Evolutionary conservation across 1,284 basidiomycete species (phyloP).

Genomic region (Phylloporus sp.): DNA sequence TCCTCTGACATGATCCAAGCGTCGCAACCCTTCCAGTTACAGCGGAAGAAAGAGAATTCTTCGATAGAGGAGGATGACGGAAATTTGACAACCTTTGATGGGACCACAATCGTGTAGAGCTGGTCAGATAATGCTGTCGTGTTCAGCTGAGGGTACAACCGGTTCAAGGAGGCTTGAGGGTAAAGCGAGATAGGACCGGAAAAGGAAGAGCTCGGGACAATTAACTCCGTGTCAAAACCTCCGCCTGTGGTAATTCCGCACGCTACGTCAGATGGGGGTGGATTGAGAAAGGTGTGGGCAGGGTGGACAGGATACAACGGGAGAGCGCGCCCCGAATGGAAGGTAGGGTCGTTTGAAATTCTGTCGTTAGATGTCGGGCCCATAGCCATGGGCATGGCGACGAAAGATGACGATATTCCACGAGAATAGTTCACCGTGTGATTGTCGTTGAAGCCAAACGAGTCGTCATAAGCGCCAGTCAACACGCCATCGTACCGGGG

Average conservation of each 20-base stretch:
- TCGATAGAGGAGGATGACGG: background rate
- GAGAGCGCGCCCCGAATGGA: background rate
- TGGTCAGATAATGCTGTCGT: background rate
- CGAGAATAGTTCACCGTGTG: background rate
- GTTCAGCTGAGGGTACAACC: background rate
- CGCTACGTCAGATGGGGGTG: background rate
- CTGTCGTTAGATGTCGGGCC: background rate
- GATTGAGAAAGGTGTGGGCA: background rate
- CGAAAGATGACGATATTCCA: background rate
- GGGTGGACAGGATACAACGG: background rate
- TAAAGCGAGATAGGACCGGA: background rate
- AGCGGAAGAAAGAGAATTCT: constrained; percentile 26
- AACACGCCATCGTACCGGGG: background rate
- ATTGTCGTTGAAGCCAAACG: background rate
- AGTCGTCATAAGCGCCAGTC: constrained; percentile 14
- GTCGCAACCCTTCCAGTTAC: constrained; percentile 26
- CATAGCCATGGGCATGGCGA: constrained; percentile 16
- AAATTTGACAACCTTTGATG: constrained; percentile 19
- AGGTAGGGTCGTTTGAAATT: background rate
- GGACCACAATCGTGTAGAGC: constrained; percentile 12
- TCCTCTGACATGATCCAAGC: constrained; percentile 30
- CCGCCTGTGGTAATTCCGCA: background rate
- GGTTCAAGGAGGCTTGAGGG: background rate
- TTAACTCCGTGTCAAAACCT: background rate
- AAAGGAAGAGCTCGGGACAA: background rate